Conservation (phyloP, 2,329 filamentous ascomycete genomes). For the Plectosphaerella sp. region DNA sequence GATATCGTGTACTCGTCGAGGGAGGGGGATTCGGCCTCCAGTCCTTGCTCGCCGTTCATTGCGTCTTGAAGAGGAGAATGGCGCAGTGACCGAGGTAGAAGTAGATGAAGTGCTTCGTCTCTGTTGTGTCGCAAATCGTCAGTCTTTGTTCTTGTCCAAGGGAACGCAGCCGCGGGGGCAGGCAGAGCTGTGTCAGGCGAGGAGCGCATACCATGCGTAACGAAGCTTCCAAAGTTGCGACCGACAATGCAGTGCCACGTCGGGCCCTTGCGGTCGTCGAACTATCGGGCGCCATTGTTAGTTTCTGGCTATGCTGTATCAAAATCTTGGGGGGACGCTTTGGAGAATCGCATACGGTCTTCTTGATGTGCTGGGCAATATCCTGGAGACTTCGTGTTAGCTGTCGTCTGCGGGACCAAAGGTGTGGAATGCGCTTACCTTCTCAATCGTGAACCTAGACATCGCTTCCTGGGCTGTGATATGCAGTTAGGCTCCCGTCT, state of each 20-base stretch:
- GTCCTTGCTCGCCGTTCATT: constrained; percentile 48
- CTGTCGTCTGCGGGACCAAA: neutral
- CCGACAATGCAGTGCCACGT: constrained; percentile 99
- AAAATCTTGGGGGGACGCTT: neutral
- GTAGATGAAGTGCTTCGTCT: constrained; percentile 99
- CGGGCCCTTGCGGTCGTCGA: constrained; percentile 92
- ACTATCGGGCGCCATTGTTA: constrained; percentile 48
- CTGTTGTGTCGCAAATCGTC: constrained; percentile 38
- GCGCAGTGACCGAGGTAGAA: constrained; percentile 99
- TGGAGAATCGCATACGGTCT: constrained; percentile 57
- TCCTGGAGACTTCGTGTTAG: constrained; percentile 52
- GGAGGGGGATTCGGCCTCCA: too few species aligned
- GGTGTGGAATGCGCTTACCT: constrained; percentile 31
- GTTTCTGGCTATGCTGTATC: neutral
- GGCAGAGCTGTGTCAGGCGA: neutral
- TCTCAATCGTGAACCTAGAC: constrained; percentile 59
- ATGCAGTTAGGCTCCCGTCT: neutral
- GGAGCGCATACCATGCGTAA: constrained; percentile 76
- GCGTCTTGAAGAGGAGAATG: constrained; percentile 98
- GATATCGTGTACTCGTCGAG: neutral
- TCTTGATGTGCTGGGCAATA: constrained; percentile 94
- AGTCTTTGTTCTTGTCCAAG: neutral
- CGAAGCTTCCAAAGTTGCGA: constrained; percentile 97
- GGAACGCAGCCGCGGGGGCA: neutral
- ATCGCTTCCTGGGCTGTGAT: constrained; percentile 57